phyloP scores from a whole-genome alignment of 257 asterid species.

The Gentiana dahurica region DNA sequence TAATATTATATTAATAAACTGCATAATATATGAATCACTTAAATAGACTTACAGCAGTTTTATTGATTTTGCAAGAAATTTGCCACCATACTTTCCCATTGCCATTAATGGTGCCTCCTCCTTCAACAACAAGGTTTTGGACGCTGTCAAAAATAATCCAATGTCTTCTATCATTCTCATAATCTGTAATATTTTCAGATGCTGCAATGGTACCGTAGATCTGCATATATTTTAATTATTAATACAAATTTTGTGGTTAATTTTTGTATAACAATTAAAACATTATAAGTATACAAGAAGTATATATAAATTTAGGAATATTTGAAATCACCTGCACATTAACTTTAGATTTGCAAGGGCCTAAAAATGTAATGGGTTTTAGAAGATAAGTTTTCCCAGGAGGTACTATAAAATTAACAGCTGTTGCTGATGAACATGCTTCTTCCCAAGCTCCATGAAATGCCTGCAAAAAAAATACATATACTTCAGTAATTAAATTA shows the following conservation, averaged over 20 bases:
- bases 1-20: too few relatives aligned
- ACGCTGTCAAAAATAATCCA: slow-evolving; percentile 50
- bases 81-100: slow-evolving; percentile 84
- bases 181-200: slow-evolving; percentile 35
- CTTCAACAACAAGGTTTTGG: slow-evolving; percentile 42
- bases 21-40: not conserved
- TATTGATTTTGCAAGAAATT: slow-evolving; percentile 57
- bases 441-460: slow-evolving; percentile 29
- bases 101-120: slow-evolving; percentile 67
- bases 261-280: not conserved
- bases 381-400: slow-evolving; percentile 19
- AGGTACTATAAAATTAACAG: slow-evolving; percentile 18
- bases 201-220: slow-evolving; percentile 51
- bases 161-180: slow-evolving; percentile 31
- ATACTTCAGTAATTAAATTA: too few relatives aligned
- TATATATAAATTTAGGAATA: not conserved
- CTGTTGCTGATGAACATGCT: slow-evolving; percentile 20
- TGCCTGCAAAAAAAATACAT: slow-evolving; percentile 13
- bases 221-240: slow-evolving; percentile 17
- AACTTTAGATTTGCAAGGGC: slow-evolving; percentile 32
- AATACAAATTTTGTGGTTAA: not conserved
- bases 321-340: slow-evolving; percentile 17
- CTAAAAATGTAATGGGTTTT: slow-evolving; percentile 22
- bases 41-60: slow-evolving; percentile 1
- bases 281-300: too few relatives aligned